Conservation (phyloP, 2,329 filamentous ascomycete genomes). For the Colletotrichum eremochloae region DNA sequence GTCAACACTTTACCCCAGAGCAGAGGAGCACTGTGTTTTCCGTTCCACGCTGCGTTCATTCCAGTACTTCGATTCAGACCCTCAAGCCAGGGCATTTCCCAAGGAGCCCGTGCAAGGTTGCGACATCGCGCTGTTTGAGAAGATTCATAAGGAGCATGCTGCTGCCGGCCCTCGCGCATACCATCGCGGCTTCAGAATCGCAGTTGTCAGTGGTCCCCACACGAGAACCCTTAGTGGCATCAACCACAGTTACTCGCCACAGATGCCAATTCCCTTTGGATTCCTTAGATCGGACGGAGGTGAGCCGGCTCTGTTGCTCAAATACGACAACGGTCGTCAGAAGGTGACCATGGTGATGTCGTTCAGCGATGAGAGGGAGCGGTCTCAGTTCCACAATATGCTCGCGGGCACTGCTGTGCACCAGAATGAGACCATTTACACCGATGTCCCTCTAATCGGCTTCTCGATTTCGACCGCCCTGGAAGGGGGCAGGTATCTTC, state of each 20-base stretch:
- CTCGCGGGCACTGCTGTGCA: conserved; percentile 79
- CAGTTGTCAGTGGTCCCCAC: conserved; percentile 81
- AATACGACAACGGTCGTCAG: conserved; percentile 74
- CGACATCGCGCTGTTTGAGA: conserved; percentile 82
- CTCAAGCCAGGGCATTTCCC: conserved; percentile 80
- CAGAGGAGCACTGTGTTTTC: conserved; percentile 79
- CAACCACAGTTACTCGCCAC: conserved; percentile 75
- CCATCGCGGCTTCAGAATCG: conserved; percentile 84
- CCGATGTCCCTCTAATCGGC: conserved; percentile 75
- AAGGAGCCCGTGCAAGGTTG: conserved; percentile 79
- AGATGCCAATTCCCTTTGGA: conserved; percentile 80
- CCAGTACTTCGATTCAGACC: conserved; percentile 82
- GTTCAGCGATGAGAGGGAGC: conserved; percentile 80
- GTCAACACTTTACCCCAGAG: conserved; percentile 74
- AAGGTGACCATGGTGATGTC: conserved; percentile 82
- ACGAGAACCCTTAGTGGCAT: conserved; percentile 84
- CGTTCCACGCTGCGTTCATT: conserved; percentile 79
- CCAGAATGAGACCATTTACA: conserved; percentile 76
- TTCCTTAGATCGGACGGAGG: conserved; percentile 80
- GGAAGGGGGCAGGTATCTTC: conserved; percentile 62
- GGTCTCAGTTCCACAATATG: conserved; percentile 78
- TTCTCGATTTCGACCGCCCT: conserved; percentile 72
- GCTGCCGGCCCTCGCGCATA: conserved; percentile 79
- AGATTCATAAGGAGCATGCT: conserved; percentile 74
- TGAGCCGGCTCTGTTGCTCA: conserved; percentile 77